Conservation (phyloP, 2,329 filamentous ascomycete species). For the Coniella vitis region DNA sequence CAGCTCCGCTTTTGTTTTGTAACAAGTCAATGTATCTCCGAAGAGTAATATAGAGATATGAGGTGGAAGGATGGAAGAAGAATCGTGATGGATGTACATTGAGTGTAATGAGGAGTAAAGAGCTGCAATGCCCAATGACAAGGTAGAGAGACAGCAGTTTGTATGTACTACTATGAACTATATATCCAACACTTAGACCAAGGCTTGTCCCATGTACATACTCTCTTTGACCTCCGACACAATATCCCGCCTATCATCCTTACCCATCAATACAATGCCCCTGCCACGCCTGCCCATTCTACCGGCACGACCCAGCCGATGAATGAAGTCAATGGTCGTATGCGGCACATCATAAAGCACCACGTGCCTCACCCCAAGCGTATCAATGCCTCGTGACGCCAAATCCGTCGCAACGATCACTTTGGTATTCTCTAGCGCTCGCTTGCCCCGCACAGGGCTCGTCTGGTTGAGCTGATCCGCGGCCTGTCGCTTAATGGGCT, state of each 20-base stretch:
- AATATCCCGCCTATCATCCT: constrained; percentile 81
- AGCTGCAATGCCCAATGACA: background rate
- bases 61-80: too few relatives aligned
- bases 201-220: constrained; percentile 74
- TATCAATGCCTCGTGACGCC: constrained; percentile 89
- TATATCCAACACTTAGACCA: constrained; percentile 47
- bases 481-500: constrained; percentile 29
- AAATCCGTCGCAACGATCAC: constrained; percentile 93
- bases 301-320: constrained; percentile 84
- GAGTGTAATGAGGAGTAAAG: too few relatives aligned
- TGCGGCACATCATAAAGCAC: constrained; percentile 97
- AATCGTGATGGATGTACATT: too few relatives aligned
- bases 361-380: constrained; percentile 81
- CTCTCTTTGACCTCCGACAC: constrained; percentile 87
- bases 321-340: constrained; percentile 96
- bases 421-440: constrained; percentile 68
- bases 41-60: too few relatives aligned
- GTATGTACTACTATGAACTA: too few relatives aligned
- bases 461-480: constrained; percentile 25
- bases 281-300: constrained; percentile 87
- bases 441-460: constrained; percentile 29
- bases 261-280: constrained; percentile 85
- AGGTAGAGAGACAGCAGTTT: too few relatives aligned
- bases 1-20: too few relatives aligned
- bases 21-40: too few relatives aligned